Conservation (phyloP, 192 early-diverging fungal species). For the Rhizophlyctis rosea region DNA sequence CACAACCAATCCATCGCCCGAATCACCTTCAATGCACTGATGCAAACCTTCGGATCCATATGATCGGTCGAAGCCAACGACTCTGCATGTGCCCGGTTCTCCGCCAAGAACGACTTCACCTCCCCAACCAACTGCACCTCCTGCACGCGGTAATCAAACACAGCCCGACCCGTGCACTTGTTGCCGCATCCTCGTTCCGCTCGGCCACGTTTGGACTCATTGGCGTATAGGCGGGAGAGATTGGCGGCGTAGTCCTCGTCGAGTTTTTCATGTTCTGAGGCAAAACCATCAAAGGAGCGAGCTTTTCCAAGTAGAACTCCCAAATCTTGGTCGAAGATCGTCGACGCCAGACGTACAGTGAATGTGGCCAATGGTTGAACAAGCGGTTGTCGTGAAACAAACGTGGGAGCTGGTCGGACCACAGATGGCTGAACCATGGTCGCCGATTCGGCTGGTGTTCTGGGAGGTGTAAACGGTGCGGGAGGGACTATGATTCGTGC, state of each 20-base stretch:
- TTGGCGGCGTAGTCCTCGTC: conserved; percentile 22
- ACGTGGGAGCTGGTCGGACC: no score
- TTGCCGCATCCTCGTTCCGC: conserved; percentile 31
- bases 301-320: conserved; percentile 2
- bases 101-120: conserved; percentile 18
- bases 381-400: no score
- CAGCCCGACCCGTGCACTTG: conserved; percentile 27
- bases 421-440: no score
- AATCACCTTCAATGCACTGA: conserved; percentile 16
- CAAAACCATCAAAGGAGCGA: no score
- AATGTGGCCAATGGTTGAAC: no score
- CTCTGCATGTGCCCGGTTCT: conserved; percentile 25
- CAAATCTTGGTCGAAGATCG: no score
- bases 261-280: no score
- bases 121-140: conserved; percentile 21
- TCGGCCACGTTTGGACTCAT: conserved; percentile 18
- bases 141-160: conserved; percentile 25
- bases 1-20: conserved; percentile 24
- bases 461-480: no score
- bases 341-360: no score
- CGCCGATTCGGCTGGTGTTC: no score
- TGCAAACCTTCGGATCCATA: conserved; percentile 22
- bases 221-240: conserved; percentile 27
- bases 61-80: conserved; percentile 24
- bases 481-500: no score